phyloP scores from a whole-genome alignment of 495 filamentous ascomycete species.

The Eremomyces bilateralis region DNA sequence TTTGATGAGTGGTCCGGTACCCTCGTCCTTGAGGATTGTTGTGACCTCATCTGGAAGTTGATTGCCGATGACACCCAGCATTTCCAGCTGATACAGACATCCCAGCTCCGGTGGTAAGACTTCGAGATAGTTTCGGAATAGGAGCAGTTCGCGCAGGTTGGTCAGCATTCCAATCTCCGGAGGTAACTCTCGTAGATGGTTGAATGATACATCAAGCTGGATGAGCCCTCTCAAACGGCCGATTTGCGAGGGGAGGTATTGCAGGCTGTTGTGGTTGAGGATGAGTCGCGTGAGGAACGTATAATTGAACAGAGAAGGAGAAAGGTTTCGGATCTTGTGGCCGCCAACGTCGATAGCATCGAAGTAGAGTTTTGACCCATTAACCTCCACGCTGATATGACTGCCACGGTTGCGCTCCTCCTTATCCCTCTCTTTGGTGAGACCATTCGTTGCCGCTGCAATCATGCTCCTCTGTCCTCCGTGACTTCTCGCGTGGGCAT shows the following conservation, averaged over 20 bases:
- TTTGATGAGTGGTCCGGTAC: conserved; percentile 65
- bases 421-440: conserved; percentile 35
- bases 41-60: conserved; percentile 51
- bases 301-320: conserved; percentile 63
- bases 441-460: conserved; percentile 38
- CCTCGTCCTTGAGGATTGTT: conserved; percentile 58
- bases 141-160: conserved; percentile 50
- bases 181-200: conserved; percentile 62
- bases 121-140: conserved; percentile 77
- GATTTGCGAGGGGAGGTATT: conserved; percentile 50
- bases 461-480: conserved; percentile 25
- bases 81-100: conserved; percentile 63
- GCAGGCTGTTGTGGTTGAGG: conserved; percentile 75
- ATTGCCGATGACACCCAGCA: conserved; percentile 83
- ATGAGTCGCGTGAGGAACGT: conserved; percentile 73
- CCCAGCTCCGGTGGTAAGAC: conserved; percentile 72
- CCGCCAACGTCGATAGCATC: conserved; percentile 79
- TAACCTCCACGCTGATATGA: conserved; percentile 31
- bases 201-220: conserved; percentile 70
- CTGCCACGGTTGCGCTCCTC: conserved; percentile 39
- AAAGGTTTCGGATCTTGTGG: conserved; percentile 67
- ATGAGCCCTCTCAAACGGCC: conserved; percentile 57
- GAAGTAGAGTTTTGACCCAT: conserved; percentile 54
- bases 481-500: conserved; percentile 41
- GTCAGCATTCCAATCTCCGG: conserved; percentile 92